These are phyloP conservation scores for Tetradesmus obliquus DNA, from an alignment of 139 green algal genomes.

Conservation along the genomic window DNA sequence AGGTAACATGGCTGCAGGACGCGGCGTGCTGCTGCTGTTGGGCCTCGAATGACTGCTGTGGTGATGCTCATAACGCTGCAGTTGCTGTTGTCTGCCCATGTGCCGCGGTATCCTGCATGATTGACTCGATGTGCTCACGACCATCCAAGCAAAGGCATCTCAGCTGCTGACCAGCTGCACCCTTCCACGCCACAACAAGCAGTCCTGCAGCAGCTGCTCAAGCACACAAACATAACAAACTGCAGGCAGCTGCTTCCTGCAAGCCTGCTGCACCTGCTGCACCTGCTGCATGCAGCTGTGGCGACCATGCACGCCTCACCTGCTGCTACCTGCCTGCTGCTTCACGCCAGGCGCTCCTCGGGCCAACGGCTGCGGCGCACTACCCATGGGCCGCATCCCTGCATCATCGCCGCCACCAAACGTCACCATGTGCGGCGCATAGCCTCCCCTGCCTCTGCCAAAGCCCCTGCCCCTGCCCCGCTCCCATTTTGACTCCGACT, in stretches of 20 bases:
- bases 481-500: slow-evolving; percentile 39
- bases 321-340: slow-evolving; percentile 9
- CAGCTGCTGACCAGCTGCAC: too few relatives aligned
- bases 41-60: background rate
- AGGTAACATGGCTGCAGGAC: background rate
- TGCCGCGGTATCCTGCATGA: too few relatives aligned
- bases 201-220: too few relatives aligned
- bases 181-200: too few relatives aligned
- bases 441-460: background rate
- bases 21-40: background rate
- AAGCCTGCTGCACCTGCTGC: background rate
- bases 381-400: background rate
- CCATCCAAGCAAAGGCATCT: too few relatives aligned
- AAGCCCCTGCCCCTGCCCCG: slow-evolving; percentile 26
- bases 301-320: background rate
- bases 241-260: background rate
- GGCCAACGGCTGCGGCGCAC: background rate
- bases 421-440: background rate
- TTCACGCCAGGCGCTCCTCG: background rate
- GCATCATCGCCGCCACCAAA: slow-evolving; percentile 31
- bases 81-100: background rate
- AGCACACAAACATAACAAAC: too few relatives aligned
- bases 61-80: background rate
- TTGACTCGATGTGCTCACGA: too few relatives aligned
- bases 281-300: slow-evolving; percentile 1